A percentile compares a stretch with the other conserved stretches of the same genome.
Evolutionary conservation across 2,329 filamentous ascomycete species (phyloP).

Genomic region (Penicillium fuscoglaucum): DNA sequence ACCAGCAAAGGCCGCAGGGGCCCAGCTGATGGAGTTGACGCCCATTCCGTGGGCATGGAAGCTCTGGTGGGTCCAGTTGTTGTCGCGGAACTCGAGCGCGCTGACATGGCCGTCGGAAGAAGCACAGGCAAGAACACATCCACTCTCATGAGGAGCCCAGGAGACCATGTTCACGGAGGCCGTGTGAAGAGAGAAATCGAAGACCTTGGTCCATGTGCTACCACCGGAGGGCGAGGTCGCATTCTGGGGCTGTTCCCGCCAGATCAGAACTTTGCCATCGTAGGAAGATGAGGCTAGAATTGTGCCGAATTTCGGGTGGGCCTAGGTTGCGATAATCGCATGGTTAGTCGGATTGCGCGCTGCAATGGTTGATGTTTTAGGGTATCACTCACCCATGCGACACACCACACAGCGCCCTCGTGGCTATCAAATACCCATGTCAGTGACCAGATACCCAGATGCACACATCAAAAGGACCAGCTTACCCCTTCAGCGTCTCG

Average conservation of each 20-base stretch:
- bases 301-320: conserved; percentile 97
- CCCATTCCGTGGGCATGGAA: conserved; percentile 92
- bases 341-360: conserved; percentile 10
- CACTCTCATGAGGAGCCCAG: conserved; percentile 96
- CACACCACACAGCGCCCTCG: conserved; percentile 96
- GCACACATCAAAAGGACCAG: neutral
- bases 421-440: conserved; percentile 59
- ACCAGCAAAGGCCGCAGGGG: conserved; percentile 79
- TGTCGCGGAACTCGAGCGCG: conserved; percentile 96
- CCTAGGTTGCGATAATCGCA: conserved; percentile 43
- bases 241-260: conserved; percentile 72
- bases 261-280: conserved; percentile 98
- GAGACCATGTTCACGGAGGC: conserved; percentile 95
- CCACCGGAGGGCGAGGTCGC: conserved; percentile 43
- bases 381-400: conserved; percentile 69
- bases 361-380: neutral
- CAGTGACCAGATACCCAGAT: conserved; percentile 3
- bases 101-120: conserved; percentile 91
- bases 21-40: conserved; percentile 95
- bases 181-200: conserved; percentile 90
- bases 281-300: conserved; percentile 94
- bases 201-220: conserved; percentile 78
- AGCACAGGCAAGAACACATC: conserved; percentile 91
- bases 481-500: conserved; percentile 91
- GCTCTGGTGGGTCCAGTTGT: conserved; percentile 83